Conservation (phyloP, 2,329 filamentous ascomycete species). For the Coniochaeta hoffmannii region DNA sequence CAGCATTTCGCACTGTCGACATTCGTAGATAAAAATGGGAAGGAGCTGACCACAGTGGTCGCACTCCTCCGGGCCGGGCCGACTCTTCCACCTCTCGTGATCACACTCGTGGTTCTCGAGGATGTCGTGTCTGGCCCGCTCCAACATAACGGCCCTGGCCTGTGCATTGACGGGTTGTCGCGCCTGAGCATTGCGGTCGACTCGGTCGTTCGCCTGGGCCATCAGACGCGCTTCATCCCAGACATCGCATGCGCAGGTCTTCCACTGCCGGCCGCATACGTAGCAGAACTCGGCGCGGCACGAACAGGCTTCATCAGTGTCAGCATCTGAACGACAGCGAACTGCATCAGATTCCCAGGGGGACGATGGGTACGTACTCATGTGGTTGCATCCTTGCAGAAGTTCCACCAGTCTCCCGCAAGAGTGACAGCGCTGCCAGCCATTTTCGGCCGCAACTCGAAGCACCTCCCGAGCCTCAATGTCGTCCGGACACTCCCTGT, state of each 20-base stretch:
- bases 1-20: constrained; percentile 33
- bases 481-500: constrained; percentile 40
- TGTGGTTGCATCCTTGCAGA: constrained; percentile 45
- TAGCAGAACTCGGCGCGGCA: constrained; percentile 45
- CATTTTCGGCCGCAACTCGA: constrained; percentile 27
- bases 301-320: constrained; percentile 27
- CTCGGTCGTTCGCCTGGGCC: constrained; percentile 17
- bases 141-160: too few relatives aligned
- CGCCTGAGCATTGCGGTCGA: constrained; percentile 30
- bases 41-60: too few relatives aligned
- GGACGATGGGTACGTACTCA: constrained; percentile 39
- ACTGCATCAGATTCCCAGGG: background rate
- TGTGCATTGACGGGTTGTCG: too few relatives aligned
- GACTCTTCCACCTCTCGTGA: too few relatives aligned
- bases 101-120: too few relatives aligned
- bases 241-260: constrained; percentile 26
- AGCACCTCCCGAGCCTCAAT: constrained; percentile 29
- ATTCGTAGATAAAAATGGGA: constrained; percentile 39
- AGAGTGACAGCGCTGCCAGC: constrained; percentile 42
- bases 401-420: constrained; percentile 44
- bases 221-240: constrained; percentile 30
- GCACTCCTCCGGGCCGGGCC: too few relatives aligned
- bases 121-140: too few relatives aligned
- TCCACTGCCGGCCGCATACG: constrained; percentile 34
- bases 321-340: background rate